A percentile compares a stretch with the other conserved stretches of the same genome.
Evolutionary conservation across 306 rosid species (phyloP).

Genomic region (Carpinus fangiana): DNA sequence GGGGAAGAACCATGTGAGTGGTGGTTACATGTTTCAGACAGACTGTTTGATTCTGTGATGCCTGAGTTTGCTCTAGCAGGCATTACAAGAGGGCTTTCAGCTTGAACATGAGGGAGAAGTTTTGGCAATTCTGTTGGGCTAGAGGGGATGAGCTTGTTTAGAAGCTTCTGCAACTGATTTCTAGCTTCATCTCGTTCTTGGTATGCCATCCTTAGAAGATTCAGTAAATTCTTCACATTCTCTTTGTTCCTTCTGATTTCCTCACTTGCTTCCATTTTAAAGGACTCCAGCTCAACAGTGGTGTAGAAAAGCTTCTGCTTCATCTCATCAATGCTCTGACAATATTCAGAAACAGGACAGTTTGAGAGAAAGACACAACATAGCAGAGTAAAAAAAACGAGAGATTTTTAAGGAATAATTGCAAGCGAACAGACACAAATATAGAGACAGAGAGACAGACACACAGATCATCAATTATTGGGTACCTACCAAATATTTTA

Average conservation of each 20-base stretch:
- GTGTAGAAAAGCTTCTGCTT: slow-evolving; percentile 45
- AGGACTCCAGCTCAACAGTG: slow-evolving; percentile 40
- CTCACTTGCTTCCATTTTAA: slow-evolving; percentile 38
- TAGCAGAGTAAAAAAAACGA: too few species aligned
- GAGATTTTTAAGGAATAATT: too few species aligned
- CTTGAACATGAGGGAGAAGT: slow-evolving; percentile 19
- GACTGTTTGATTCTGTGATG: slow-evolving; percentile 56
- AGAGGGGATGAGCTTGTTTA: slow-evolving; percentile 29
- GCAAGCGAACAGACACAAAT: background rate
- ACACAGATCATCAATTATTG: background rate
- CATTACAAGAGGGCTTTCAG: slow-evolving; percentile 37
- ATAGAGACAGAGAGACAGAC: background rate
- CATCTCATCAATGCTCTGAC: slow-evolving; percentile 51
- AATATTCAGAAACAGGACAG: slow-evolving; percentile 18
- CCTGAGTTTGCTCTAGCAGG: slow-evolving; percentile 64
- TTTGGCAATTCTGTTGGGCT: slow-evolving; percentile 27
- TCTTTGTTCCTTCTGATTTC: slow-evolving; percentile 42
- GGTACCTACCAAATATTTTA: background rate
- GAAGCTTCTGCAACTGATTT: slow-evolving; percentile 43
- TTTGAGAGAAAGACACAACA: background rate
- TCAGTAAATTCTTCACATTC: slow-evolving; percentile 30
- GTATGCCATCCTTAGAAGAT: slow-evolving; percentile 39
- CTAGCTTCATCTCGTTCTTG: slow-evolving; percentile 71
- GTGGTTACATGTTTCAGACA: slow-evolving; percentile 46
- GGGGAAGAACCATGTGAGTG: slow-evolving; percentile 59